Conservation (phyloP, 2,329 filamentous ascomycete species). For the Diaporthe sp. region DNA sequence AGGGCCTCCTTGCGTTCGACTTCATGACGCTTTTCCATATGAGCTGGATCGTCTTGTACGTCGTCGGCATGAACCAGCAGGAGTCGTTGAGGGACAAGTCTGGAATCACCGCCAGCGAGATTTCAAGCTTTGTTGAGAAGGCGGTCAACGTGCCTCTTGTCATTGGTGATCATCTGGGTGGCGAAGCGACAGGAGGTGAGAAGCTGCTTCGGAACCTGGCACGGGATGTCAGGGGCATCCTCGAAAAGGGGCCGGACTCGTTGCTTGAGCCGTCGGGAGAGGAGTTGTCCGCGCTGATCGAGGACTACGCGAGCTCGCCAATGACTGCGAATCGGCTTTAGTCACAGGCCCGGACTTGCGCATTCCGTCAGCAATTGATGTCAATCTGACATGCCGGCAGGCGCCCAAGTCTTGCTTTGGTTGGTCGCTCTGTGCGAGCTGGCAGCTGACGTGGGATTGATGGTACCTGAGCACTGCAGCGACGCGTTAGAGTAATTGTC, state of each 20-base stretch:
- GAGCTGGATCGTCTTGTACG: constrained; percentile 39
- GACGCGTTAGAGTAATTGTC: neutral
- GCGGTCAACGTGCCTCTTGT: neutral
- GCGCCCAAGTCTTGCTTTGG: neutral
- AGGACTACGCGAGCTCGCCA: rapidly evolving
- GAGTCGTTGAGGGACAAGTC: neutral
- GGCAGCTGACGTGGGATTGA: neutral
- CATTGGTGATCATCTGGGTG: neutral
- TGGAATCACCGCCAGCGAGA: neutral
- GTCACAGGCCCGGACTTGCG: neutral
- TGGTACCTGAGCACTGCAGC: neutral
- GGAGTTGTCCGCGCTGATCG: neutral
- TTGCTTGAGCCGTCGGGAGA: too few relatives aligned
- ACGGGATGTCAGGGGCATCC: neutral
- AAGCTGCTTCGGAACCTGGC: neutral
- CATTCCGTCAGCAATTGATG: neutral
- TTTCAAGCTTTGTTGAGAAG: neutral
- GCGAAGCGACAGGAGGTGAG: too few relatives aligned
- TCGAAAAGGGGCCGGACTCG: neutral
- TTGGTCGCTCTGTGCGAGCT: constrained; percentile 1
- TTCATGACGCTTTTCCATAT: constrained; percentile 44
- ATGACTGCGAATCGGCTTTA: neutral
- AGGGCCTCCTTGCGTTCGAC: constrained; percentile 44
- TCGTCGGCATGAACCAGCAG: constrained; percentile 31
- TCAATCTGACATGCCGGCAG: neutral